Conservation (phyloP, 2,329 filamentous ascomycete species). For the Aspergillus nomiae region DNA sequence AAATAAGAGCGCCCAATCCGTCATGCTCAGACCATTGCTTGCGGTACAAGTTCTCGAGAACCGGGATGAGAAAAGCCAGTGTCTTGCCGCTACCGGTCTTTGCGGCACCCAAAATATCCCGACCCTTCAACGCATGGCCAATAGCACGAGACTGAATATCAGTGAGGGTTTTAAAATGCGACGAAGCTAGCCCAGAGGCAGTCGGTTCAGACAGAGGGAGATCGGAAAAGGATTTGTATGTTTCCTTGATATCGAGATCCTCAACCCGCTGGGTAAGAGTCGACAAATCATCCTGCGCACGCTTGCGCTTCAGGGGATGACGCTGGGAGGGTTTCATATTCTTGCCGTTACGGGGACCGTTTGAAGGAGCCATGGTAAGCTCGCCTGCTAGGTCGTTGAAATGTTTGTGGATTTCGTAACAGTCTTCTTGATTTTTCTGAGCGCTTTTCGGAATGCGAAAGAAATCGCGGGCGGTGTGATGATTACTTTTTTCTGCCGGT, state of each 20-base stretch:
- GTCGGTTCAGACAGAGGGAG: constrained; percentile 85
- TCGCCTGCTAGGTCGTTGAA: constrained; percentile 6
- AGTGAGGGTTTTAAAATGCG: constrained; percentile 87
- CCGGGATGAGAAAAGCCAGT: constrained; percentile 85
- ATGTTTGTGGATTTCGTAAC: constrained; percentile 20
- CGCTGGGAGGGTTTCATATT: constrained; percentile 30
- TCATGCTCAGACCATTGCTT: constrained; percentile 88
- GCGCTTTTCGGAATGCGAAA: constrained; percentile 11
- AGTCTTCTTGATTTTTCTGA: neutral
- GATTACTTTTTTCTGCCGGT: constrained; percentile 30
- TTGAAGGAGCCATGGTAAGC: constrained; percentile 36
- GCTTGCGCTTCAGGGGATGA: constrained; percentile 48
- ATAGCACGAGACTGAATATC: constrained; percentile 92
- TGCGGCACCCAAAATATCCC: constrained; percentile 88
- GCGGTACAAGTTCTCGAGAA: constrained; percentile 89
- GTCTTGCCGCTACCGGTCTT: constrained; percentile 97
- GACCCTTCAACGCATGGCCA: constrained; percentile 79
- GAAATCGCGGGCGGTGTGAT: constrained; percentile 26
- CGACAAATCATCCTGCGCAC: constrained; percentile 47
- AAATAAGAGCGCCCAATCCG: constrained; percentile 86
- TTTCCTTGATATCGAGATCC: constrained; percentile 47
- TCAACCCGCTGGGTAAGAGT: constrained; percentile 46
- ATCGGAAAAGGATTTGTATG: constrained; percentile 72
- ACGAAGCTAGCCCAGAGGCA: constrained; percentile 73
- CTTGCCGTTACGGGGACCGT: constrained; percentile 31